A percentile compares a stretch with the other conserved stretches of the same genome.
phyloP scores from a whole-genome alignment of 1,284 basidiomycete genomes.

The Apiotrichum veenhuisii region DNA sequence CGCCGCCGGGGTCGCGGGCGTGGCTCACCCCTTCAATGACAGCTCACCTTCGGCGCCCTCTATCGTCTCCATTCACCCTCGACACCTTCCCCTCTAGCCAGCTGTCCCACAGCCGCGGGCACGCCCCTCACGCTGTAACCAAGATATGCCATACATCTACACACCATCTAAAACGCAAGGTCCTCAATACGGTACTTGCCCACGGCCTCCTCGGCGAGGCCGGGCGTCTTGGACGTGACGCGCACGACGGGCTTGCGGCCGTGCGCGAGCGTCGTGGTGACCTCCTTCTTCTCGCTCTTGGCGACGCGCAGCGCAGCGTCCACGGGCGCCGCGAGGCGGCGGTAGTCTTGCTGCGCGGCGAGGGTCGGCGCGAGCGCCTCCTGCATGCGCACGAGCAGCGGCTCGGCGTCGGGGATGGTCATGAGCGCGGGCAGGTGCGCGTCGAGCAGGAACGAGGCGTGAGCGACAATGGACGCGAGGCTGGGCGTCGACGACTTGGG shows the following conservation, averaged over 20 bases:
- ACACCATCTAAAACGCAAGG: slow-evolving; percentile 31
- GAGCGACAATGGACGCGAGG: slow-evolving; percentile 24
- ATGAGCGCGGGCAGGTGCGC: slow-evolving; percentile 45
- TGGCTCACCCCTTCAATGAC: too few species aligned
- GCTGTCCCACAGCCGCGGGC: too few species aligned
- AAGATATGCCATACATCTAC: background rate
- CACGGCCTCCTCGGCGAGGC: slow-evolving; percentile 35
- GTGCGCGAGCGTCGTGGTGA: background rate
- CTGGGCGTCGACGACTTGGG: slow-evolving; percentile 10
- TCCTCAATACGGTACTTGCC: slow-evolving; percentile 48
- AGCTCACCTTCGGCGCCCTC: too few species aligned
- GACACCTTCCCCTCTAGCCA: too few species aligned
- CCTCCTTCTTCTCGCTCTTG: slow-evolving; percentile 26
- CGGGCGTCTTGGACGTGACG: slow-evolving; percentile 12
- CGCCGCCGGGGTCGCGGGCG: too few species aligned
- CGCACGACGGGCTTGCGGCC: slow-evolving; percentile 1
- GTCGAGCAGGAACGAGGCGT: slow-evolving; percentile 45
- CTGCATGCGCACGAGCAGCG: slow-evolving; percentile 31
- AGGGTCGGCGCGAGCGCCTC: slow-evolving; percentile 35
- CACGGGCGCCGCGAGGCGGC: slow-evolving; percentile 39
- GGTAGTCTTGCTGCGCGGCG: slow-evolving; percentile 37
- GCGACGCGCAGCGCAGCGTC: slow-evolving; percentile 41
- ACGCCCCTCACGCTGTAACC: too few species aligned
- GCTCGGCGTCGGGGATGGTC: slow-evolving; percentile 25
- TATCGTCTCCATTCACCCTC: too few species aligned